Conservation (phyloP, 768 basidiomycete species). For the Mycena sanguinolenta region DNA sequence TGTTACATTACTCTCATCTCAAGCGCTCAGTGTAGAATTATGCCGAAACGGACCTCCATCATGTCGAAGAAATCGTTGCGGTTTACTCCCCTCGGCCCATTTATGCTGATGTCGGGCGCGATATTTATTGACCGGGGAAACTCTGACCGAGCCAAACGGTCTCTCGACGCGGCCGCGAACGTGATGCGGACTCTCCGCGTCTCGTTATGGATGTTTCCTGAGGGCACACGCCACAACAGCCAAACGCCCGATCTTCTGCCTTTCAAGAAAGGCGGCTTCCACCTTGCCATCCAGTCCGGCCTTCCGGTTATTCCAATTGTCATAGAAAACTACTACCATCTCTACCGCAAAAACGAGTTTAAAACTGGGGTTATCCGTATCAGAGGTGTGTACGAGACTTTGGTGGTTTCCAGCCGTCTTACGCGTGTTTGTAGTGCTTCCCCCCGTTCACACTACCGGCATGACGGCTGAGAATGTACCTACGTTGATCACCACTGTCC, state of each 20-base stretch:
- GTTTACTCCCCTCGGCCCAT: slow-evolving; percentile 91
- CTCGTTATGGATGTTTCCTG: slow-evolving; percentile 95
- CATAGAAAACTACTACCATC: slow-evolving; percentile 91
- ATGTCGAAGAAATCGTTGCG: slow-evolving; percentile 94
- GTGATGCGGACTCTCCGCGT: slow-evolving; percentile 78
- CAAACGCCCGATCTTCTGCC: slow-evolving; percentile 78
- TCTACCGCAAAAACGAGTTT: slow-evolving; percentile 86
- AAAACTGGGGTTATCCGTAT: slow-evolving; percentile 83
- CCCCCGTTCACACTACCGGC: slow-evolving; percentile 84
- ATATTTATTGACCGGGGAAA: slow-evolving; percentile 94
- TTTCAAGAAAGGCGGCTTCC: slow-evolving; percentile 99
- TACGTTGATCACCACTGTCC: slow-evolving; percentile 74
- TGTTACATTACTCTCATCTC: slow-evolving; percentile 11
- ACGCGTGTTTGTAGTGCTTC: slow-evolving; percentile 74
- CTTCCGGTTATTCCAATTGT: slow-evolving; percentile 94
- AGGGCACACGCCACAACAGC: slow-evolving; percentile 89
- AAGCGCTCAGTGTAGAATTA: slow-evolving; percentile 64
- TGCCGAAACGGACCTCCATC: slow-evolving; percentile 87
- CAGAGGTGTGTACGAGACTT: slow-evolving; percentile 68
- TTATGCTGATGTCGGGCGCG: slow-evolving; percentile 89
- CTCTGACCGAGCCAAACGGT: slow-evolving; percentile 77
- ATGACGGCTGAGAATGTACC: slow-evolving; percentile 79
- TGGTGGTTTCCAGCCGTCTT: neutral
- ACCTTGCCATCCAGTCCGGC: slow-evolving; percentile 91
- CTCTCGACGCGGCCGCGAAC: slow-evolving; percentile 82